Evolutionary conservation across 2,329 filamentous ascomycete genomes (phyloP), one percentile per base, ranked within the genome.

Genomic region (Microdochium nivale): DNA sequence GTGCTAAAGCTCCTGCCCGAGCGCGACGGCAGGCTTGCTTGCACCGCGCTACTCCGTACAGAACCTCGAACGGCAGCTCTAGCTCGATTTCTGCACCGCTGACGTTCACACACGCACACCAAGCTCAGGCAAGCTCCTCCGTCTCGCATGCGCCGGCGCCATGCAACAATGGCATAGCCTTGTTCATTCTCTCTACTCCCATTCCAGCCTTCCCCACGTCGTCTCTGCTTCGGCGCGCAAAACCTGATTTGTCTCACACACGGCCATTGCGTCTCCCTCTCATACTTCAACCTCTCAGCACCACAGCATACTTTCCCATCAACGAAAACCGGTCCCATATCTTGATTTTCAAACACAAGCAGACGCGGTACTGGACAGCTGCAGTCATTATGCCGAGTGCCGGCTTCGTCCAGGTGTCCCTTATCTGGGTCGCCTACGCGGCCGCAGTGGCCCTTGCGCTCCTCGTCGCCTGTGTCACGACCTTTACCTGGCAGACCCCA

Each of bases 341-440:
- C 11, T 30, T 30, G 27, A 30, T 11, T 30, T 30, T 30, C 11
- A 30, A 5, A 30, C 11, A 5, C 27, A 5, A 44, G 7, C 13
- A 44, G 3, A 44, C 40, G 33, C n/a, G 19, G 40, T 5, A 11
- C 19, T 13, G 19, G 9, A 19, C 10, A 16, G 8, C 19, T 13
- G 19, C 40, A 8, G 16, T 44, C 40, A 30, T 24, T 24, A 65
- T 66, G 64, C 62, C 64, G 52, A 40, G 53, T 49, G 75, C 76
- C 55, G 77, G 77, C 63, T 76, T 94, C 65, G 81, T 96, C 56
- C 90, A 95, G 67, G 87, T 87, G 51, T 89, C 88, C 64, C 78
- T 97, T 59, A 97, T 97, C 69, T 99, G 94, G 94, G 84, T 94
- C 55, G 83, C 91, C 51, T 99, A 97, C 68, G 89, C 86, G 55